These are phyloP conservation scores for Erigeron canadensis DNA, from an alignment of 129 eudicot species.

Conservation along the genomic window DNA sequence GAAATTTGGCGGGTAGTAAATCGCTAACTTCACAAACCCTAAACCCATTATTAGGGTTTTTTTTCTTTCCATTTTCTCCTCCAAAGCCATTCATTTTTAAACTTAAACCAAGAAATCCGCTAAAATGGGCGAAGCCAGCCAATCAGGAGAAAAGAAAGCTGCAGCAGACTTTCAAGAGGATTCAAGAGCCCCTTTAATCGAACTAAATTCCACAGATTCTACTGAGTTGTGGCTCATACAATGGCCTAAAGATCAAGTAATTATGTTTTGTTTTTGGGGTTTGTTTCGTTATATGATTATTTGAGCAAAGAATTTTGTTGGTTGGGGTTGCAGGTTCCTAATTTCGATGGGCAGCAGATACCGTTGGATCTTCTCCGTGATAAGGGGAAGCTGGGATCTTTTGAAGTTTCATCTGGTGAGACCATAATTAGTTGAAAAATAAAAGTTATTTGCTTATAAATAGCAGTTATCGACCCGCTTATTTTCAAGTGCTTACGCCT, in stretches of 20 bases:
- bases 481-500: too few species aligned
- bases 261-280: neutral
- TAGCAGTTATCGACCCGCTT: neutral
- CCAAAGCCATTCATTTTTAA: too few species aligned
- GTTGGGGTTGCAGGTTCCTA: slow-evolving; percentile 49
- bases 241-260: slow-evolving; percentile 61
- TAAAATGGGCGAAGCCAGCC: slow-evolving; percentile 36
- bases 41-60: too few species aligned
- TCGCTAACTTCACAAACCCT: too few species aligned
- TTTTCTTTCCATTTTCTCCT: too few species aligned
- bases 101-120: too few species aligned
- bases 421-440: slow-evolving; percentile 1
- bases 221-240: slow-evolving; percentile 82
- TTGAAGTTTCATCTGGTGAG: slow-evolving; percentile 65
- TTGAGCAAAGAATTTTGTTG: slow-evolving; percentile 14
- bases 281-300: neutral
- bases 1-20: too few species aligned
- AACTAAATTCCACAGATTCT: slow-evolving; percentile 44
- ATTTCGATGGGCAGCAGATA: slow-evolving; percentile 62
- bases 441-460: neutral
- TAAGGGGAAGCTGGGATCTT: slow-evolving; percentile 55
- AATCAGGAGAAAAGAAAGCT: slow-evolving; percentile 35
- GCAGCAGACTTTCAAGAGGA: slow-evolving; percentile 55
- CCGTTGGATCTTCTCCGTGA: slow-evolving; percentile 48
- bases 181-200: slow-evolving; percentile 49